phyloP scores from a whole-genome alignment of 2,329 filamentous ascomycete species.

The Phialocephala sp. region DNA sequence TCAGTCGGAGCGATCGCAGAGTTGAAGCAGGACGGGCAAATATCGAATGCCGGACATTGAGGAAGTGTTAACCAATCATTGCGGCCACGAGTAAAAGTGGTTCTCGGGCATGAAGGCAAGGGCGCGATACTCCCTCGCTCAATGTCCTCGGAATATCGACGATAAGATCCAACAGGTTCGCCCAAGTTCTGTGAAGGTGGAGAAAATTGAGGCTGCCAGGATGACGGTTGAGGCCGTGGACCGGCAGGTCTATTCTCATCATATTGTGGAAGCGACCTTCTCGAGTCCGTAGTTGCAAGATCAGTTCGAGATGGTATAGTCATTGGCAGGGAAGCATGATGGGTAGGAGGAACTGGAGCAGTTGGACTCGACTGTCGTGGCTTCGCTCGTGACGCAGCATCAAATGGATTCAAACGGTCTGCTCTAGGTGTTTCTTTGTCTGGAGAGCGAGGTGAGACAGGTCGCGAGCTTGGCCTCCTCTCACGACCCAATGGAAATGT shows the following conservation, averaged over 20 bases:
- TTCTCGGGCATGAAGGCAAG: constrained; percentile 74
- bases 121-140: constrained; percentile 50
- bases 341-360: constrained; percentile 14
- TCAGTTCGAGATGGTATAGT: constrained; percentile 34
- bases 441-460: constrained; percentile 37
- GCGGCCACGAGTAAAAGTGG: constrained; percentile 63
- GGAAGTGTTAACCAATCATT: constrained; percentile 84
- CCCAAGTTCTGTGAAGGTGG: constrained; percentile 44
- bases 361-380: constrained; percentile 31
- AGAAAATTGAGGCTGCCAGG: constrained; percentile 56
- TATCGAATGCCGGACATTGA: constrained; percentile 72
- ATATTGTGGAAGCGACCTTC: constrained; percentile 27
- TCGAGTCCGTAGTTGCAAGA: constrained; percentile 30
- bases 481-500: constrained; percentile 33
- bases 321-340: constrained; percentile 33
- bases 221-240: constrained; percentile 24
- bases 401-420: constrained; percentile 36
- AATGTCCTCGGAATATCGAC: constrained; percentile 61
- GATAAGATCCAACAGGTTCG: constrained; percentile 53
- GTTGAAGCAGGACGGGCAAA: constrained; percentile 82
- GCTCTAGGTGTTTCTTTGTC: constrained; percentile 28
- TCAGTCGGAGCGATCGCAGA: constrained; percentile 70
- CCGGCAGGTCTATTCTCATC: constrained; percentile 25
- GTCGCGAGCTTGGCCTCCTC: constrained; percentile 30
- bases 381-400: constrained; percentile 26